These are phyloP conservation scores for Pyrenophora teres DNA, from an alignment of 2,329 filamentous ascomycete genomes.

Conservation along the genomic window DNA sequence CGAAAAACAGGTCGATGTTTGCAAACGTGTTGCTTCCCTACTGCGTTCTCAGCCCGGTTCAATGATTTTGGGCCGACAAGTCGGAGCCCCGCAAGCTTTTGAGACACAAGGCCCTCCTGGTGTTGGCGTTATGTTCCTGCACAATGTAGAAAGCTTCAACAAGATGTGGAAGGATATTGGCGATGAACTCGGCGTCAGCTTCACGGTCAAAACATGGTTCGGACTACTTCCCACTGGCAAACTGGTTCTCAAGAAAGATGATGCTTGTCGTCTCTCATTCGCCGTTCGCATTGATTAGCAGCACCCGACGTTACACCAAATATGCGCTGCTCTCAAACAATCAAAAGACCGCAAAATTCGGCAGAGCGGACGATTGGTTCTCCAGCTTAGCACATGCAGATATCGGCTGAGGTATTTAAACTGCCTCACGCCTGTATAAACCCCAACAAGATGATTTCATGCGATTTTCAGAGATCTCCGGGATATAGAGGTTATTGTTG, in stretches of 20 bases:
- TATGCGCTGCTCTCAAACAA: too few species aligned
- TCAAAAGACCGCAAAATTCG: too few species aligned
- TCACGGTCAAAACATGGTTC: slow-evolving; percentile 27
- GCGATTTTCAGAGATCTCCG: slow-evolving; percentile 10
- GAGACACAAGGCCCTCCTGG: slow-evolving; percentile 22
- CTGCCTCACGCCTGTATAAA: neutral
- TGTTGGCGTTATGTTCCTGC: slow-evolving; percentile 33
- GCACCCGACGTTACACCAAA: too few species aligned
- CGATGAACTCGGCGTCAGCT: slow-evolving; percentile 32
- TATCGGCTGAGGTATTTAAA: slow-evolving; percentile 1
- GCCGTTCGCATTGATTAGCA: slow-evolving; percentile 26
- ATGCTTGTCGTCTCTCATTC: slow-evolving; percentile 30
- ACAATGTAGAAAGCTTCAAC: slow-evolving; percentile 43
- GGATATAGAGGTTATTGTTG: slow-evolving; percentile 13
- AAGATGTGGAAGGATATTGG: slow-evolving; percentile 49
- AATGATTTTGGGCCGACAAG: slow-evolving; percentile 59
- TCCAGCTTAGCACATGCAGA: neutral
- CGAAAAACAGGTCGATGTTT: slow-evolving; percentile 39
- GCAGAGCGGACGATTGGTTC: too few species aligned
- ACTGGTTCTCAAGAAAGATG: slow-evolving; percentile 14
- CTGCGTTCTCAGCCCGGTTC: slow-evolving; percentile 49
- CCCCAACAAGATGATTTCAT: neutral
- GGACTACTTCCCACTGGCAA: slow-evolving; percentile 12
- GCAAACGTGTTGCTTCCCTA: slow-evolving; percentile 40
- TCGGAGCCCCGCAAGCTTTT: slow-evolving; percentile 44